Percentiles rank a stretch among this genome's conserved stretches.
phyloP scores from a whole-genome alignment of 345 rosid species.

The Brassica incana region DNA sequence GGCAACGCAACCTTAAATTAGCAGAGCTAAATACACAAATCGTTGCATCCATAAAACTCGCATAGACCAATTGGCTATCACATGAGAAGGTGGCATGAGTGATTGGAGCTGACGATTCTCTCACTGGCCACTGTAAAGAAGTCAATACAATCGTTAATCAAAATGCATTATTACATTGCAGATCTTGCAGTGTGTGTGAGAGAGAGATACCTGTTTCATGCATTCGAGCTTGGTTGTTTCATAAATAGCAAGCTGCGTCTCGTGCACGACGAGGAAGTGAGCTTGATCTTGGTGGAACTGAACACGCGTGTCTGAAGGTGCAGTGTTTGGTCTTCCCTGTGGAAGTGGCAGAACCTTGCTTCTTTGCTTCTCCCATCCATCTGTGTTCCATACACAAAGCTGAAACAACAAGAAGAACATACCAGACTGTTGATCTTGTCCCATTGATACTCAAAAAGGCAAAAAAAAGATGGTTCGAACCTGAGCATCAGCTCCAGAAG shows the following conservation, averaged over 20 bases:
- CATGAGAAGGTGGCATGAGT: slow-evolving; percentile 94
- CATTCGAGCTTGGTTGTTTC: slow-evolving; percentile 89
- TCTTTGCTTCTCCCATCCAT: slow-evolving; percentile 93
- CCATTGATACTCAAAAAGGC: not conserved
- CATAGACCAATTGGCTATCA: slow-evolving; percentile 87
- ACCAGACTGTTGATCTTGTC: not conserved
- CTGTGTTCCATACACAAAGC: slow-evolving; percentile 87
- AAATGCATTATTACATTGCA: not conserved
- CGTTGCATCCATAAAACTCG: slow-evolving; percentile 84
- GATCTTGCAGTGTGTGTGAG: not conserved
- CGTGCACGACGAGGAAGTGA: slow-evolving; percentile 91
- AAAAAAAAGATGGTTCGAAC: slow-evolving; percentile 32
- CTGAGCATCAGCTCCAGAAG: slow-evolving; percentile 96
- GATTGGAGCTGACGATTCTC: slow-evolving; percentile 75
- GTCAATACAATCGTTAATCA: slow-evolving; percentile 6
- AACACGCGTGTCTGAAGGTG: slow-evolving; percentile 83
- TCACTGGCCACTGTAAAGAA: slow-evolving; percentile 65
- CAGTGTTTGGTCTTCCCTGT: slow-evolving; percentile 58
- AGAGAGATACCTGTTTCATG: slow-evolving; percentile 64
- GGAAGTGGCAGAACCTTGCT: slow-evolving; percentile 70
- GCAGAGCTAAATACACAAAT: slow-evolving; percentile 77
- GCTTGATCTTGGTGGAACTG: slow-evolving; percentile 94
- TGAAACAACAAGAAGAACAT: slow-evolving; percentile 26
- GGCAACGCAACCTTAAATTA: slow-evolving; percentile 73
- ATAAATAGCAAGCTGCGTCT: slow-evolving; percentile 87